Conservation (phyloP, 768 basidiomycete genomes). For the Clathrus columnatus region DNA sequence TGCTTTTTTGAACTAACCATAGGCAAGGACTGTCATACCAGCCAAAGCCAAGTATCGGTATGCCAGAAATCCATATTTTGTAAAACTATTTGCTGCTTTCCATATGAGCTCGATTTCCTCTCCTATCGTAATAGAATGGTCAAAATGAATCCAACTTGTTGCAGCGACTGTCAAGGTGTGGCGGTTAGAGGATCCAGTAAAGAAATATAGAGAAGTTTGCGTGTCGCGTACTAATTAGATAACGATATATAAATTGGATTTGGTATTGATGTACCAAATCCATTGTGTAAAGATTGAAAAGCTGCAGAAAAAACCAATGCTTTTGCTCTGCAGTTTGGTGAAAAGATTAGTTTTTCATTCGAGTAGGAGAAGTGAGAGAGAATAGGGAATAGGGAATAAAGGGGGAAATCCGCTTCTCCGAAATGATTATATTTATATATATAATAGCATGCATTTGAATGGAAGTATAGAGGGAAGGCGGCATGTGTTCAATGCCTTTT, state of each 20-base stretch:
- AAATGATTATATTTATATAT: too few species aligned
- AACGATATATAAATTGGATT: not conserved
- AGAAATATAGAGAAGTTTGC: too few species aligned
- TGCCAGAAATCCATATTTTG: not conserved
- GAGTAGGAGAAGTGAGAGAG: not conserved
- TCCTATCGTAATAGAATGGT: not conserved
- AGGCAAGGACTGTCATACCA: not conserved
- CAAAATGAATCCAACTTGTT: not conserved
- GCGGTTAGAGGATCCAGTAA: too few species aligned
- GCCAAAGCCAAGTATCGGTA: not conserved
- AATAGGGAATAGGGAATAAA: not conserved
- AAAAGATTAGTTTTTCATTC: not conserved
- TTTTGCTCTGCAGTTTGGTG: not conserved
- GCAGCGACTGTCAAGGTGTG: constrained; percentile 3
- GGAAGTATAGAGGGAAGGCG: too few species aligned
- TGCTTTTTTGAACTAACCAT: constrained; percentile 1
- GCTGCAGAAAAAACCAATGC: too few species aligned
- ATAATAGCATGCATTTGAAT: too few species aligned
- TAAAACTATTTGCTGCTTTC: not conserved
- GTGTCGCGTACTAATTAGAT: not conserved
- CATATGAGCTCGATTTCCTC: constrained; percentile 8
- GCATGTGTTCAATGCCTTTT: too few species aligned
- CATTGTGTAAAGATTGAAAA: not conserved
- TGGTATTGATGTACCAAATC: not conserved
- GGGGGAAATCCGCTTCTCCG: too few species aligned